Conservation (phyloP, 2,329 filamentous ascomycete genomes). For the Beauveria varroae region DNA sequence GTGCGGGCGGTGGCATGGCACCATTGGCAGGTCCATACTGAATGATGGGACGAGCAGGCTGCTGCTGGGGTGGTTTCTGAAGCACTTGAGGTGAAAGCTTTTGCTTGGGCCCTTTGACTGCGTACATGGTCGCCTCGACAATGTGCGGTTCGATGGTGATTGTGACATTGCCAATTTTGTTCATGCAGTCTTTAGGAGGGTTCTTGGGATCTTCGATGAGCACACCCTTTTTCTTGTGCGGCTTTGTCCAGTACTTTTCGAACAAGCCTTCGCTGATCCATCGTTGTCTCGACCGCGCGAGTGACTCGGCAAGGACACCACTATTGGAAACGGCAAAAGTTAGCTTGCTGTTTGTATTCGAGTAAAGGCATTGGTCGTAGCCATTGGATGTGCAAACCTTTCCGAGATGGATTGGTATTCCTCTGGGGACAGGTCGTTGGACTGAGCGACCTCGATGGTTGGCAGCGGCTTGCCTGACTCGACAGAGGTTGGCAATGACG, state of each 20-base stretch:
- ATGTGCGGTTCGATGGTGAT: constrained; percentile 75
- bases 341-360: neutral
- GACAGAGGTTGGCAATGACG: constrained; percentile 53
- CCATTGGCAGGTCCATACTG: constrained; percentile 61
- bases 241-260: constrained; percentile 72
- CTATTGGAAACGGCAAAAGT: constrained; percentile 33
- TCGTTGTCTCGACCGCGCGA: constrained; percentile 63
- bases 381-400: constrained; percentile 41
- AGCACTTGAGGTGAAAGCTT: constrained; percentile 25
- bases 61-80: constrained; percentile 14
- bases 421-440: constrained; percentile 50
- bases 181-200: constrained; percentile 63
- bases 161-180: constrained; percentile 63
- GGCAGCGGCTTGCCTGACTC: constrained; percentile 61
- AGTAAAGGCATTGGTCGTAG: neutral
- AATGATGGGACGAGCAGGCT: constrained; percentile 42
- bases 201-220: constrained; percentile 58
- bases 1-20: constrained; percentile 47
- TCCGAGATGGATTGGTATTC: constrained; percentile 70
- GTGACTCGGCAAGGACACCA: constrained; percentile 66
- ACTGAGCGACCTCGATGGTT: constrained; percentile 60
- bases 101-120: constrained; percentile 57
- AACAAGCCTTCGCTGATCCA: constrained; percentile 69
- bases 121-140: constrained; percentile 67
- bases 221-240: constrained; percentile 58